Percentiles rank a stretch among this genome's conserved stretches.
Evolutionary conservation across 495 filamentous ascomycete species (phyloP).

Genomic region (Podospora appendiculata): DNA sequence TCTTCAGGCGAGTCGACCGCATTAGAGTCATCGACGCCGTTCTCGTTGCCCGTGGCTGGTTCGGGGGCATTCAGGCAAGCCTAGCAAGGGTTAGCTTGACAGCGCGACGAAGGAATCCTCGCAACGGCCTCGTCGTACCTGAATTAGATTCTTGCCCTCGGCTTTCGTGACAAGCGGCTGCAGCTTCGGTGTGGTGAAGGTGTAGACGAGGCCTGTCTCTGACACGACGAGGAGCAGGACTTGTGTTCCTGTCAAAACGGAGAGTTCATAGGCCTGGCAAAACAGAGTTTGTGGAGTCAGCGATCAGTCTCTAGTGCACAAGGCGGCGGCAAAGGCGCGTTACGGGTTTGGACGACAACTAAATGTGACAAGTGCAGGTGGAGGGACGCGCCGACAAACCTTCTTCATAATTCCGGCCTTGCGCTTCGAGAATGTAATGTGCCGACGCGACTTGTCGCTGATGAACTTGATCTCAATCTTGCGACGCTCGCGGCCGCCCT

Average conservation of each 20-base stretch:
- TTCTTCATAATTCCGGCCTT: slow-evolving; percentile 99
- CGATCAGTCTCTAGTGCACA: slow-evolving; percentile 3
- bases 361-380: background rate
- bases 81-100: slow-evolving; percentile 23
- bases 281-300: slow-evolving; percentile 17
- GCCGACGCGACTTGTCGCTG: slow-evolving; percentile 97
- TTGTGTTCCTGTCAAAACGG: slow-evolving; percentile 96
- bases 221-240: slow-evolving; percentile 96
- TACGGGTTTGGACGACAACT: background rate
- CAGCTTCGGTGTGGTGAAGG: slow-evolving; percentile 98
- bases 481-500: slow-evolving; percentile 93
- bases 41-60: slow-evolving; percentile 76
- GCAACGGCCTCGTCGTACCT: slow-evolving; percentile 51
- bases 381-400: slow-evolving; percentile 47
- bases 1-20: slow-evolving; percentile 59
- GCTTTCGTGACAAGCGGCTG: slow-evolving; percentile 98
- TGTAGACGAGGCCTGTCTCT: slow-evolving; percentile 97
- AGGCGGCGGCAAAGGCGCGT: slow-evolving; percentile 10
- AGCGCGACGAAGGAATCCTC: background rate
- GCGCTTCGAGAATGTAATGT: slow-evolving; percentile 99
- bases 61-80: slow-evolving; percentile 96
- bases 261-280: slow-evolving; percentile 88
- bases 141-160: slow-evolving; percentile 98
- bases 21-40: slow-evolving; percentile 72
- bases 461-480: slow-evolving; percentile 99